phyloP scores from a whole-genome alignment of 345 rosid genomes.

The Luvunga scandens region DNA sequence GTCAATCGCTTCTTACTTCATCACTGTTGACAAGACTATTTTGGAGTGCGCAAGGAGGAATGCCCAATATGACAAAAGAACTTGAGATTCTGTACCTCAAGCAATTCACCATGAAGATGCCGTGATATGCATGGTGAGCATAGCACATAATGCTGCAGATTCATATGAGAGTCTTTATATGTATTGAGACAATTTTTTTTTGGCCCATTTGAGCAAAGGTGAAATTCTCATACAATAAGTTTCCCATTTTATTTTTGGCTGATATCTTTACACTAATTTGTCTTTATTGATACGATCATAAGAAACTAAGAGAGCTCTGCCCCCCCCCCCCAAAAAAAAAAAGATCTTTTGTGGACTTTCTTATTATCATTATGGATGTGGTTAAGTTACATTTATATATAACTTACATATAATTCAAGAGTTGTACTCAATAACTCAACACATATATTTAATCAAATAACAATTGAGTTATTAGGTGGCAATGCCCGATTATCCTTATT shows the following conservation, averaged over 20 bases:
- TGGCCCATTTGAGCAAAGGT: background rate
- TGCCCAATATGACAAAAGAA: constrained; percentile 30
- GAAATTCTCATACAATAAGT: background rate
- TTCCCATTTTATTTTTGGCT: background rate
- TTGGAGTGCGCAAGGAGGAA: constrained; percentile 58
- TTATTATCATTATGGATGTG: too few species aligned
- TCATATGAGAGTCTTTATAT: background rate
- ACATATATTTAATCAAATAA: too few species aligned
- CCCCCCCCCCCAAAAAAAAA: too few species aligned
- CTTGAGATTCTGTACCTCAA: constrained; percentile 13
- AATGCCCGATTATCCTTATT: too few species aligned
- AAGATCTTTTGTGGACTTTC: too few species aligned
- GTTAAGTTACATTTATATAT: too few species aligned
- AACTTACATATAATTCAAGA: too few species aligned
- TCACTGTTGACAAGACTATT: constrained; percentile 60
- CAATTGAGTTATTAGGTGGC: too few species aligned
- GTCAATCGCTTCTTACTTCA: constrained; percentile 54
- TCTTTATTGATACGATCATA: too few species aligned
- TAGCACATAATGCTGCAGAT: background rate
- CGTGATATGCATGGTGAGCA: background rate
- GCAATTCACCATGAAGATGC: background rate
- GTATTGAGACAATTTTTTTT: background rate
- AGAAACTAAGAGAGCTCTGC: background rate
- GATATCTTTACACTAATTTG: too few species aligned
- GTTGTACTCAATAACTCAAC: too few species aligned